Evolutionary conservation across 1,139 yeast species (phyloP).

Genomic region (Torulaspora pretoriensis): DNA sequence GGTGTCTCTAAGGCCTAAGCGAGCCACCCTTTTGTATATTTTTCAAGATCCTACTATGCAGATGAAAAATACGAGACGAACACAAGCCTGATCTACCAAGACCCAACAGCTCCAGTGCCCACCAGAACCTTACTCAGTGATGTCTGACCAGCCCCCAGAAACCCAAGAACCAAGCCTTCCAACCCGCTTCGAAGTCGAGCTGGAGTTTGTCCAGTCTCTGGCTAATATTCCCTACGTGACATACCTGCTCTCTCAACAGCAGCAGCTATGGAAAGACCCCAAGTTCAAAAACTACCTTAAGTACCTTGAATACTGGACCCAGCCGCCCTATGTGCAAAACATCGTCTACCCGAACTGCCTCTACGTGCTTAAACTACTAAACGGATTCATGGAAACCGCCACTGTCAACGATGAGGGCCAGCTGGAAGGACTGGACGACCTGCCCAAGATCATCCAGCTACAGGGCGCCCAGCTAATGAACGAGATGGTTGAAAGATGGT

Average conservation of each 20-base stretch:
- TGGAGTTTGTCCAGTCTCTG: slow-evolving; percentile 75
- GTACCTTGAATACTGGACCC: slow-evolving; percentile 65
- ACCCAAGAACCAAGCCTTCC: slow-evolving; percentile 38
- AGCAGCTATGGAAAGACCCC: slow-evolving; percentile 41
- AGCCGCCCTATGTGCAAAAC: slow-evolving; percentile 60
- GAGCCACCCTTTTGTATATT: not conserved
- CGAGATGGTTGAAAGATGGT: slow-evolving; percentile 76
- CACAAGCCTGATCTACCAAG: not conserved
- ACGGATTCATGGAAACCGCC: slow-evolving; percentile 36
- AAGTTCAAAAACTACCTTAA: slow-evolving; percentile 55
- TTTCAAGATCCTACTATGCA: not conserved
- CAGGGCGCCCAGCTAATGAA: slow-evolving; percentile 61
- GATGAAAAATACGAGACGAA: not conserved
- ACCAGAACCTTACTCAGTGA: not conserved
- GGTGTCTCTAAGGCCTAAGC: not conserved
- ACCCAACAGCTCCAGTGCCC: not conserved
- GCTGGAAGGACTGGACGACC: slow-evolving; percentile 44
- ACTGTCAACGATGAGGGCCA: slow-evolving; percentile 30
- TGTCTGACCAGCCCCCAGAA: not conserved
- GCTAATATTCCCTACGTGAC: slow-evolving; percentile 68
- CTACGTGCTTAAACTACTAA: slow-evolving; percentile 54
- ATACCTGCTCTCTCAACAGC: slow-evolving; percentile 49
- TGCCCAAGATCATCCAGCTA: slow-evolving; percentile 52
- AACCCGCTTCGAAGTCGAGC: slow-evolving; percentile 69
- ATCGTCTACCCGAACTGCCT: slow-evolving; percentile 71